Conservation (phyloP, 306 rosid genomes). For the Elaeagnus macrophylla region DNA sequence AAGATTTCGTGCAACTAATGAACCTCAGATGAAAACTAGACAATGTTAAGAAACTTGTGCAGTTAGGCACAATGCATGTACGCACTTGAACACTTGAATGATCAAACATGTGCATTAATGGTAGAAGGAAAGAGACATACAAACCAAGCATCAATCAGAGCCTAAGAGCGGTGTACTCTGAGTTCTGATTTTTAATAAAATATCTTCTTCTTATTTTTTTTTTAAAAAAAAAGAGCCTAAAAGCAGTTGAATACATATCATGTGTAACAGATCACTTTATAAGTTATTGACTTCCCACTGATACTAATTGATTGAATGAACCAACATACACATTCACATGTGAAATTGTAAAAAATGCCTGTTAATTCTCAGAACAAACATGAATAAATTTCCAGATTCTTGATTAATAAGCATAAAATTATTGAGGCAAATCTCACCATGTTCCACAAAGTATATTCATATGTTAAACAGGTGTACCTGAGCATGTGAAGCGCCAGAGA, state of each 20-base stretch:
- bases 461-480: slow-evolving; percentile 44
- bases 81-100: slow-evolving; percentile 1
- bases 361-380: slow-evolving; percentile 10
- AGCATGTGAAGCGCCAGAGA: slow-evolving; percentile 82
- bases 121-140: background rate
- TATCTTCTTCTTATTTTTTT: too few relatives aligned
- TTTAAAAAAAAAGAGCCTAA: too few relatives aligned
- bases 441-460: background rate
- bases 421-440: background rate
- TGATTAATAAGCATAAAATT: background rate
- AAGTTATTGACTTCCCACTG: slow-evolving; percentile 3
- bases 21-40: slow-evolving; percentile 11
- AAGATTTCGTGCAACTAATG: background rate
- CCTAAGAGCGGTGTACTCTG: background rate
- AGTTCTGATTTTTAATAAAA: too few relatives aligned
- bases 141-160: background rate
- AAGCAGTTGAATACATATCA: too few relatives aligned
- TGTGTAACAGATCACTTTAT: too few relatives aligned
- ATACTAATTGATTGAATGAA: slow-evolving; percentile 13
- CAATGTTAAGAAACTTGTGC: background rate
- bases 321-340: background rate
- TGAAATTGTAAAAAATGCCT: background rate
- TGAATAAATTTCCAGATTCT: background rate
- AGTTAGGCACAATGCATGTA: background rate
- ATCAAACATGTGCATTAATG: background rate